Evolutionary conservation across 192 early-diverging fungal species (phyloP), one percentile per base, ranked within the genome.

Genomic region (Umbelopsis sp.): DNA sequence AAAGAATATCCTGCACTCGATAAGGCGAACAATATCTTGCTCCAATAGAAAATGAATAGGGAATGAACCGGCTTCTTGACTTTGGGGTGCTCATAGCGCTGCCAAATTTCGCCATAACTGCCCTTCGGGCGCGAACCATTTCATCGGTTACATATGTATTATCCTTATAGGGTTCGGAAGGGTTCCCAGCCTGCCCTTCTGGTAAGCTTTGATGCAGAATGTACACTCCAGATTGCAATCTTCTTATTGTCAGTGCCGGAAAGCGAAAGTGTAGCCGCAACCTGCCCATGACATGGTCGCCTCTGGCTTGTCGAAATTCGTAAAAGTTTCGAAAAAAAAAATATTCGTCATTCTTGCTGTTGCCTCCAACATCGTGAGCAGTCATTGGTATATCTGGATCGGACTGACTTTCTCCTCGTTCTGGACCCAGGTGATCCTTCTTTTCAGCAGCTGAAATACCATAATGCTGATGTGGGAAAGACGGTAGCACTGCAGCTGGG

Each of bases 211-310:
- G 56, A 34, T 62, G 56, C 29, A 62, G 12, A 14, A 62, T 62
- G 17, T 62, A 62, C 3, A 34, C 12, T 20, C 56, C 56, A 20
- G 56, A 31, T 62, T 62, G 56, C 6, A 62, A 26, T n/a, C 56
- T 36, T 62, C 56, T 22, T 32, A 62, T 62, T 16, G 32, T 34
- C 6, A 62, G 31, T 11, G 25, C 56, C 16, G 24, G 7, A 16
- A 62, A 62, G 20, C 56, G 56, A 34, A 62, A 62, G 8, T 62
- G 56, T 16, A 62, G 29, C 20, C 56, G 56, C 4, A 62, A 26
- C 34, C 56, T 62, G 26, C 56, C 56, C 56, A 62, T 62, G 34
- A 62, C 56, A 31, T 62, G 56, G 34, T 62, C 56, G 14, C 56
- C 17, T 32, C 56, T 62, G 17, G 56, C 56, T 32, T 62, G 56